A percentile compares a stretch with the other conserved stretches of the same genome.
Evolutionary conservation across 371 early-diverging fungal genomes (phyloP).

Genomic region (Lichtheimia hyalospora): DNA sequence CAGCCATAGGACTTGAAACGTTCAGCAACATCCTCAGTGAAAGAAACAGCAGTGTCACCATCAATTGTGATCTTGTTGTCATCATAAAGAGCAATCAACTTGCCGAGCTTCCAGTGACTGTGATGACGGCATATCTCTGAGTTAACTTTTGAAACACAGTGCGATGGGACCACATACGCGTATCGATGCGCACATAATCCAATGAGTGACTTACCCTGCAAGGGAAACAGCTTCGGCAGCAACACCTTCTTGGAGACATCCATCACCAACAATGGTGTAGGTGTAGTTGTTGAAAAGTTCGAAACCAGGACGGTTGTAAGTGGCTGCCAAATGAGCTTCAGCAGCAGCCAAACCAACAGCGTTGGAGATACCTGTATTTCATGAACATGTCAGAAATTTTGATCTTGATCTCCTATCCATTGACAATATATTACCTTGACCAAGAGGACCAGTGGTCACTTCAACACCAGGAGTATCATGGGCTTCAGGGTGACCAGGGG

Average conservation of each 20-base stretch:
- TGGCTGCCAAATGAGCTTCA: conserved; percentile 86
- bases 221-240: conserved; percentile 94
- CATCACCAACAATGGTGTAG: conserved; percentile 95
- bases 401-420: neutral
- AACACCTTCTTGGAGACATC: conserved; percentile 99
- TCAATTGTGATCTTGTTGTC: conserved; percentile 98
- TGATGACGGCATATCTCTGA: neutral
- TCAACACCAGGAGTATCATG: conserved; percentile 91
- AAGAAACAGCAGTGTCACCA: conserved; percentile 86
- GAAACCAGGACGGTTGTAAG: conserved; percentile 86
- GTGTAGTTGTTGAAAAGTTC: conserved; percentile 85
- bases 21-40: conserved; percentile 92
- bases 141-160: conserved; percentile 35
- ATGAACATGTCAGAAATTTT: no score
- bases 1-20: conserved; percentile 96
- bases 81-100: conserved; percentile 97
- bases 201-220: conserved; percentile 75
- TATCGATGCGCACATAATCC: conserved; percentile 19
- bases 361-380: conserved; percentile 62
- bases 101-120: conserved; percentile 91
- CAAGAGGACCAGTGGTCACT: conserved; percentile 99
- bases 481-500: conserved; percentile 95
- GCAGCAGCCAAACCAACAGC: conserved; percentile 98
- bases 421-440: conserved; percentile 78
- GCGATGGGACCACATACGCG: no score